These are phyloP conservation scores for Schizophyllum commune DNA, from an alignment of 1,284 basidiomycete species.

Conservation along the genomic window DNA sequence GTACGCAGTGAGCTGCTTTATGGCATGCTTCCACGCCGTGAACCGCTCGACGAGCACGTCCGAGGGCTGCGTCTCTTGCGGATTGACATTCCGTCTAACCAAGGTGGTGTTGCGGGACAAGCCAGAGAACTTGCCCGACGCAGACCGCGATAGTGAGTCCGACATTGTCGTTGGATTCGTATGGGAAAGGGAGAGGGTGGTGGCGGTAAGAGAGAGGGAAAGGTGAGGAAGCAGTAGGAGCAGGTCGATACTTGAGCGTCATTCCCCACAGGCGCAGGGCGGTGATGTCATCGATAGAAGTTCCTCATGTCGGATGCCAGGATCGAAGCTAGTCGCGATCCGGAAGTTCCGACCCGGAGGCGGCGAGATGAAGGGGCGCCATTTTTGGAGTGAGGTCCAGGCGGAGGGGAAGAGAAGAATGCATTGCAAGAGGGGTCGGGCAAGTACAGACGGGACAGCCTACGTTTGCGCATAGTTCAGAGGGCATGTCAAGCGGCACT, in stretches of 20 bases:
- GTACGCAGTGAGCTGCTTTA: conserved; percentile 86
- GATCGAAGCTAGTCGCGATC: no score
- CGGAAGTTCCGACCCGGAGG: no score
- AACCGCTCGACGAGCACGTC: conserved; percentile 96
- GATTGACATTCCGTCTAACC: conserved; percentile 83
- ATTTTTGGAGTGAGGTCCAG: no score
- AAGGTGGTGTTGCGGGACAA: conserved; percentile 71
- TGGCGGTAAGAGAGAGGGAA: background rate
- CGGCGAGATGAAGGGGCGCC: no score
- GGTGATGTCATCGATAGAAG: background rate
- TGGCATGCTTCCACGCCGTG: conserved; percentile 88
- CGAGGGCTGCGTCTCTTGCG: conserved; percentile 85
- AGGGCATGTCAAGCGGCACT: no score
- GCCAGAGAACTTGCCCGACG: conserved; percentile 40
- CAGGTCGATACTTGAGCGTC: background rate
- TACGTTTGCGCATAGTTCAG: no score
- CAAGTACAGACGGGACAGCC: no score
- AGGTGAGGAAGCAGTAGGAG: background rate
- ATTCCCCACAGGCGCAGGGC: background rate
- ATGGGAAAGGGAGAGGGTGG: background rate
- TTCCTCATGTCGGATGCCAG: no score
- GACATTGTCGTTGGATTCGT: background rate
- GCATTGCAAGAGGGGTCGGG: no score
- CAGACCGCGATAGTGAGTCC: background rate
- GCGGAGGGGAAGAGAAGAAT: no score